Conservation (phyloP, 257 asterid genomes). For the Solanum pimpinellifolium region DNA sequence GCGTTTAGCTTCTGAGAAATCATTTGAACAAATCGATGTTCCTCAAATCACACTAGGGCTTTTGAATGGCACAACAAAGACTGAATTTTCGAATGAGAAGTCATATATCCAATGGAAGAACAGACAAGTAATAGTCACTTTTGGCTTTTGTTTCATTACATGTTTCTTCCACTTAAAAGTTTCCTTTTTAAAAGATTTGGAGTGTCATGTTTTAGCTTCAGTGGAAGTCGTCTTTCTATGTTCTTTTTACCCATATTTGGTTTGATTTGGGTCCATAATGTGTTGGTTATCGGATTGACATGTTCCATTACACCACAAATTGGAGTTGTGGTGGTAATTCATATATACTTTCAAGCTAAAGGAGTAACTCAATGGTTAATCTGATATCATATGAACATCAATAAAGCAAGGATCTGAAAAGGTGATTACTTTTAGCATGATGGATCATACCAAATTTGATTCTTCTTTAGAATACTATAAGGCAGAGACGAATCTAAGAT, state of each 20-base stretch:
- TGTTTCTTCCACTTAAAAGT: neutral
- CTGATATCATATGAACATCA: neutral
- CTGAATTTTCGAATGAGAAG: conserved; percentile 71
- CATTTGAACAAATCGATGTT: conserved; percentile 52
- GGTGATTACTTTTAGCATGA: neutral
- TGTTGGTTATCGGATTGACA: neutral
- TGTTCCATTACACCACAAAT: neutral
- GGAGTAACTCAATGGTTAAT: neutral
- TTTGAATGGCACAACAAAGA: conserved; percentile 57
- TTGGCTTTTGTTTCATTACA: neutral
- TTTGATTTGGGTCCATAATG: neutral
- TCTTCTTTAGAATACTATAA: neutral
- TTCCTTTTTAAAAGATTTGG: neutral
- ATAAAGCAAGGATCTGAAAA: neutral
- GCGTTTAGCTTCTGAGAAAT: conserved; percentile 47
- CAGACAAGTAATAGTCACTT: conserved; percentile 56
- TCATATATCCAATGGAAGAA: conserved; percentile 68
- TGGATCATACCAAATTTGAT: neutral
- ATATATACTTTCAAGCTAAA: neutral
- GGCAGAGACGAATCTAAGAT: neutral
- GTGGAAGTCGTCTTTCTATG: neutral
- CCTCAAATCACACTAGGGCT: conserved; percentile 73
- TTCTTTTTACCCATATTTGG: neutral
- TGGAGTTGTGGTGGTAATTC: neutral
- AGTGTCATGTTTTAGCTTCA: neutral